Evolutionary conservation across 768 basidiomycete species (phyloP), one percentile per base, ranked within the genome.

Genomic region (Amanita fuliginea): DNA sequence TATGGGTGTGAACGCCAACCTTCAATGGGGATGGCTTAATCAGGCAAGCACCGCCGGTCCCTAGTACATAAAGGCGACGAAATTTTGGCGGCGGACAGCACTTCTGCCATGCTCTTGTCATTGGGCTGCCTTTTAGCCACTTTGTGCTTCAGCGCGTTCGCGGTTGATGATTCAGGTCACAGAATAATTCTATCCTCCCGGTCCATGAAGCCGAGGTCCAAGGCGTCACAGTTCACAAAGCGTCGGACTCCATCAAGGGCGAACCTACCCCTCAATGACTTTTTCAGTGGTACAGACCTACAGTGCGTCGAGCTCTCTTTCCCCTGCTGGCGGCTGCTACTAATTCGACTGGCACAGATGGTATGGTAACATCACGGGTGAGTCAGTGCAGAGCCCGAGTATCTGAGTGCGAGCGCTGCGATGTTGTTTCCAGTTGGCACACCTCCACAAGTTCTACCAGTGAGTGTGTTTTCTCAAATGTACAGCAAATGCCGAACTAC

Each of bases 221-320:
- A 57, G 14, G 28, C 53, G 24, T 53, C 53, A 32, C 40, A 59
- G 3, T 30, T 30, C 10, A 10, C 14, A 46, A 64, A 64, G 48
- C 62, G 64, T 26, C 64, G 71, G 50, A 67, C 64, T n/a, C 56
- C 62, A n/a, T n/a, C 22, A 67, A 75, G 6, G n/a, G 57, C 64
- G 21, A 67, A 62, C 14, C 62, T 73, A 33, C 74, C 74, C 40
- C 60, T 80, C 13, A 66, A 64, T 9, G 75, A 78, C 62, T 76
- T 74, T 58, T 78, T 77, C 64, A 53, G 67, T 41, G 76, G 76
- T 34, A 78, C 77, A 33, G 78, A 80, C 57, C 67, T 78, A n/a
- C 77, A 78, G 74, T 78, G 51, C 57, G 68, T 52, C 42, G 32
- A 24, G 28, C 5, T 47, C 16, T 14, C n/a, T n/a, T 56, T 48